Percentiles rank a stretch among this genome's conserved stretches.
Conservation (phyloP, 2,329 filamentous ascomycete genomes). For the Arachnomyces sp. region DNA sequence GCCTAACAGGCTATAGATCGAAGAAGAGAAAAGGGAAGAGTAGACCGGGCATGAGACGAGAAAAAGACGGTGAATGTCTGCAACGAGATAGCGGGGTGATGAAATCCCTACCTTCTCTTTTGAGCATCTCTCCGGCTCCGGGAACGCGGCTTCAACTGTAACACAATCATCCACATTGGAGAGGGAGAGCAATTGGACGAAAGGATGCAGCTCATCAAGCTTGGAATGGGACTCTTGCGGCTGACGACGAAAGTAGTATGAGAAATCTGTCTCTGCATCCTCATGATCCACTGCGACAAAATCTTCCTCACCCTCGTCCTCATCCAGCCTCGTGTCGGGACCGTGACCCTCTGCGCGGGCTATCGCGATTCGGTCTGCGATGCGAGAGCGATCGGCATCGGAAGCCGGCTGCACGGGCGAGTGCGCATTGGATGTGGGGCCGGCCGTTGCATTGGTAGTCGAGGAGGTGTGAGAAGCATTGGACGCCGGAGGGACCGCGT, state of each 20-base stretch:
- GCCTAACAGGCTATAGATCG: too few species aligned
- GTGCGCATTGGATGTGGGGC: too few species aligned
- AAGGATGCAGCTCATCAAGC: conserved; percentile 58
- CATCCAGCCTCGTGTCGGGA: background rate
- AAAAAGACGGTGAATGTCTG: too few species aligned
- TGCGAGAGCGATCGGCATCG: conserved; percentile 2
- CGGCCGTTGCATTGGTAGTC: too few species aligned
- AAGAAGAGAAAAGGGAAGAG: too few species aligned
- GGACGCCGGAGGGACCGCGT: too few species aligned
- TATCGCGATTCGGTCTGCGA: conserved; percentile 6
- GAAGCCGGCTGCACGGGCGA: too few species aligned
- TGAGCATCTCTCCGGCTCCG: conserved; percentile 48
- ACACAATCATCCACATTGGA: conserved; percentile 47
- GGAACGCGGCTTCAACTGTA: conserved; percentile 52
- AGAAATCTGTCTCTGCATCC: conserved; percentile 31
- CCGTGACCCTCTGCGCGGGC: conserved; percentile 7
- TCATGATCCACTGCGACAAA: conserved; percentile 36
- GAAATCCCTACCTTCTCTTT: conserved; percentile 48
- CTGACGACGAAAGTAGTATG: conserved; percentile 34
- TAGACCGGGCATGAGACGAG: too few species aligned
- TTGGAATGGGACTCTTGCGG: conserved; percentile 27
- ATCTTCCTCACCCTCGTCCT: conserved; percentile 31
- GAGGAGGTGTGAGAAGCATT: too few species aligned
- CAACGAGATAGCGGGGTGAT: too few species aligned
- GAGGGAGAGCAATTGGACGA: conserved; percentile 61